Evolutionary conservation across 2,329 filamentous ascomycete species (phyloP).

Genomic region (Ophiosphaerella narmari): DNA sequence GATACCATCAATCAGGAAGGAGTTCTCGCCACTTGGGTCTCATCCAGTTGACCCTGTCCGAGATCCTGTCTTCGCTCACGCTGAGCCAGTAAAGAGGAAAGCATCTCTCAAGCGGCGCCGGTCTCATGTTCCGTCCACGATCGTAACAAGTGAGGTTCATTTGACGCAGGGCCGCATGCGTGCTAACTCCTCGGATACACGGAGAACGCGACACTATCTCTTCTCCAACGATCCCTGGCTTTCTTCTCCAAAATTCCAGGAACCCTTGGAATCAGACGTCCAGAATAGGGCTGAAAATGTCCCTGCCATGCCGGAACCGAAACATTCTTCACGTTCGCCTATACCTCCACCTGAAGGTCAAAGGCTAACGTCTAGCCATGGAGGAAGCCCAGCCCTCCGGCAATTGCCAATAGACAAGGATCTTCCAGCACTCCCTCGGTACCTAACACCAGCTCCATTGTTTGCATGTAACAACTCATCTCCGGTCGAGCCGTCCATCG

Average conservation of each 20-base stretch:
- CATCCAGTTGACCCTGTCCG: constrained; percentile 33
- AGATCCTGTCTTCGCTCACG: constrained; percentile 19
- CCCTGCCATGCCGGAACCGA: constrained; percentile 26
- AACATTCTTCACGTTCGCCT: constrained; percentile 21
- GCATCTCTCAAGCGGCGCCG: constrained; percentile 18
- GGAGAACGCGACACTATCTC: constrained; percentile 27
- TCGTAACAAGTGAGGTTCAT: constrained; percentile 18
- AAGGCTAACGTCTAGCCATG: constrained; percentile 38
- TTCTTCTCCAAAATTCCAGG: constrained; percentile 25
- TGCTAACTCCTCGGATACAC: constrained; percentile 38
- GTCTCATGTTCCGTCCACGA: constrained; percentile 25
- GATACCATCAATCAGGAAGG: constrained; percentile 19
- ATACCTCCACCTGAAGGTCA: constrained; percentile 16
- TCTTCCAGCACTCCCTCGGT: constrained; percentile 36
- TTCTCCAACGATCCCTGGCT: constrained; percentile 38
- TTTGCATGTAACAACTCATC: constrained; percentile 26
- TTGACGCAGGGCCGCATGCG: constrained; percentile 23
- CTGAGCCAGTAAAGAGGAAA: constrained; percentile 14
- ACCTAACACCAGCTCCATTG: constrained; percentile 34
- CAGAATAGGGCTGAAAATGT: constrained; percentile 16
- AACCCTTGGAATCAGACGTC: constrained; percentile 14
- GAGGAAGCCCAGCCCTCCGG: constrained; percentile 18
- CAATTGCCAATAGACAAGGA: constrained; percentile 32
- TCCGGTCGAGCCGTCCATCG: constrained; percentile 10
- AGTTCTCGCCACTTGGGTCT: constrained; percentile 40